These are phyloP conservation scores for Dioscorea cayenensis DNA, from an alignment of 116 monocot genomes.

Conservation along the genomic window DNA sequence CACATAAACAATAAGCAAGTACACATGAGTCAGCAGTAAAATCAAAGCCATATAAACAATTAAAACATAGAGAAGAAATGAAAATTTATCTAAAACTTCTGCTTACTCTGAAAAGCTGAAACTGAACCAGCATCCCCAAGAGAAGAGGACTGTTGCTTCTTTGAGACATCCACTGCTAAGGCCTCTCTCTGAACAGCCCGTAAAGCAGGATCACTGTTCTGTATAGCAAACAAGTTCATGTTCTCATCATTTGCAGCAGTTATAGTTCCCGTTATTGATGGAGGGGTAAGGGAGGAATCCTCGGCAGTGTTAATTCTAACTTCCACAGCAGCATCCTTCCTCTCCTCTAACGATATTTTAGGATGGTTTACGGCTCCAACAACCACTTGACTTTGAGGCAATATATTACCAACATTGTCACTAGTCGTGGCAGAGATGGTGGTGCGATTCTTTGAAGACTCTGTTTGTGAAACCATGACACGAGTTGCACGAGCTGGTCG, in stretches of 20 bases:
- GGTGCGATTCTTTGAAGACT: constrained; percentile 16
- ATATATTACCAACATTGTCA: constrained; percentile 13
- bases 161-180: constrained; percentile 8
- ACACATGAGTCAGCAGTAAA: neutral
- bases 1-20: no score
- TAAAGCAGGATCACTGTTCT: constrained; percentile 12
- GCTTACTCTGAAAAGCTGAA: constrained; percentile 43
- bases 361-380: constrained; percentile 15
- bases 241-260: constrained; percentile 22
- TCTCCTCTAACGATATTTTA: constrained; percentile 8
- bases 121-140: constrained; percentile 5
- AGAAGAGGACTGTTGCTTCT: constrained; percentile 15
- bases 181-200: constrained; percentile 10
- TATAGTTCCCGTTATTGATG: constrained; percentile 24
- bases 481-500: constrained; percentile 68
- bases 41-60: neutral
- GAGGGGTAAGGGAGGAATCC: constrained; percentile 29
- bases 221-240: constrained; percentile 8
- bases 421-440: constrained; percentile 13
- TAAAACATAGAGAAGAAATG: neutral
- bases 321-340: constrained; percentile 7
- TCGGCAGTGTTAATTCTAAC: constrained; percentile 8
- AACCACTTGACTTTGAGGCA: constrained; percentile 2
- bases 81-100: neutral
- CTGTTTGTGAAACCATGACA: constrained; percentile 33